These are phyloP conservation scores for Pseudozyma thailandica DNA, from an alignment of 1,284 basidiomycete genomes.

Conservation along the genomic window DNA sequence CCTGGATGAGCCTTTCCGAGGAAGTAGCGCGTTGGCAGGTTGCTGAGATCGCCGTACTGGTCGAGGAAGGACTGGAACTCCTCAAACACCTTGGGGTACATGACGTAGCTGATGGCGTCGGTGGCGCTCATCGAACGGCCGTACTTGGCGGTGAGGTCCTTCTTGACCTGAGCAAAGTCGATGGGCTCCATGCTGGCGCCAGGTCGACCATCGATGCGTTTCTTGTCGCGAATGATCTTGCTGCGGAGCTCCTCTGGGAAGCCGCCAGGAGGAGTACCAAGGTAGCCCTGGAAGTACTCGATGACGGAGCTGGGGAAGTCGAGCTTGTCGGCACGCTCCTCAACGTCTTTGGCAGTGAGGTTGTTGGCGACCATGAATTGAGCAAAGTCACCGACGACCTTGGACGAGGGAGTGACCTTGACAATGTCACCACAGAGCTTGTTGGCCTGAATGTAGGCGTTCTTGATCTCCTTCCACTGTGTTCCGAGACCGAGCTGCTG, in stretches of 20 bases:
- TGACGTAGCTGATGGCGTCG: constrained; percentile 94
- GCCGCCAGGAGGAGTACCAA: constrained; percentile 80
- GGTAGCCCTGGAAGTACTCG: constrained; percentile 78
- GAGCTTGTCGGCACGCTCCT: constrained; percentile 84
- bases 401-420: constrained; percentile 99
- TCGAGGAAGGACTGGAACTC: constrained; percentile 94
- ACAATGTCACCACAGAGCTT: constrained; percentile 93
- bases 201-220: constrained; percentile 90
- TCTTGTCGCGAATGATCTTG: constrained; percentile 91
- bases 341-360: constrained; percentile 84
- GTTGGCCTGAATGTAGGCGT: constrained; percentile 82
- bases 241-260: constrained; percentile 97
- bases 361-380: constrained; percentile 96
- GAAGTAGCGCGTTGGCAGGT: constrained; percentile 95
- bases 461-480: constrained; percentile 98
- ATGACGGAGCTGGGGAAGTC: constrained; percentile 86
- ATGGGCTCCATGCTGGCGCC: constrained; percentile 86
- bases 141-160: constrained; percentile 89
- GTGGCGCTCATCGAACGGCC: constrained; percentile 84
- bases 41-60: constrained; percentile 87
- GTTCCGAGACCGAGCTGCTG: constrained; percentile 95
- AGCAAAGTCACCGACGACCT: constrained; percentile 98
- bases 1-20: constrained; percentile 88
- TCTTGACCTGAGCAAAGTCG: constrained; percentile 95
- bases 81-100: constrained; percentile 97